A percentile compares a stretch with the other conserved stretches of the same genome.
phyloP scores from a whole-genome alignment of 257 asterid genomes.

The Scutellaria galericulata region DNA sequence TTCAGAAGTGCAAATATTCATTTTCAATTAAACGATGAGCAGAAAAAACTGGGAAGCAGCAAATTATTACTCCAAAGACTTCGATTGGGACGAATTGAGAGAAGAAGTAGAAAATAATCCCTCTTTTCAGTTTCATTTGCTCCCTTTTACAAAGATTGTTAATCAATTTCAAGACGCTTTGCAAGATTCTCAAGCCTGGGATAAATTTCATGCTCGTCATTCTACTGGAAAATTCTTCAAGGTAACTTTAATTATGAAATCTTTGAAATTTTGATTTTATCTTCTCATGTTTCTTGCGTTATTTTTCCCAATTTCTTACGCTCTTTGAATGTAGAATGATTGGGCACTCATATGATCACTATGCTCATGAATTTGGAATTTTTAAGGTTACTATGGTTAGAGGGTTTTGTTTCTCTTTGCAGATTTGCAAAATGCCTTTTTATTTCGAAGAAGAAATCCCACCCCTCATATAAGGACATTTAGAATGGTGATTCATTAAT shows the following conservation, averaged over 20 bases:
- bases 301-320: not conserved
- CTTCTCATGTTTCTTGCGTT: not conserved
- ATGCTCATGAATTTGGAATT: no score
- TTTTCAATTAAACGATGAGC: constrained; percentile 34
- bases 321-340: not conserved
- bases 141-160: constrained; percentile 41
- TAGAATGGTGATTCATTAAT: no score
- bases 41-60: constrained; percentile 41
- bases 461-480: no score
- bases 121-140: constrained; percentile 61
- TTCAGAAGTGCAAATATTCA: no score
- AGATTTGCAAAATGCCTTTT: not conserved
- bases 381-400: no score
- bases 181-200: constrained; percentile 75
- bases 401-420: no score
- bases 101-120: constrained; percentile 66
- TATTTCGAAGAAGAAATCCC: not conserved
- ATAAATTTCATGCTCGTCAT: constrained; percentile 73
- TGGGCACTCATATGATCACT: no score
- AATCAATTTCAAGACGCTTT: constrained; percentile 32
- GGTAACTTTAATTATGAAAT: constrained; percentile 41
- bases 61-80: constrained; percentile 77
- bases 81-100: constrained; percentile 70
- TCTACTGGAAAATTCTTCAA: constrained; percentile 91
- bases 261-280: not conserved